Conservation (phyloP, 768 basidiomycete genomes). For the Rhodotorula diobovata region DNA sequence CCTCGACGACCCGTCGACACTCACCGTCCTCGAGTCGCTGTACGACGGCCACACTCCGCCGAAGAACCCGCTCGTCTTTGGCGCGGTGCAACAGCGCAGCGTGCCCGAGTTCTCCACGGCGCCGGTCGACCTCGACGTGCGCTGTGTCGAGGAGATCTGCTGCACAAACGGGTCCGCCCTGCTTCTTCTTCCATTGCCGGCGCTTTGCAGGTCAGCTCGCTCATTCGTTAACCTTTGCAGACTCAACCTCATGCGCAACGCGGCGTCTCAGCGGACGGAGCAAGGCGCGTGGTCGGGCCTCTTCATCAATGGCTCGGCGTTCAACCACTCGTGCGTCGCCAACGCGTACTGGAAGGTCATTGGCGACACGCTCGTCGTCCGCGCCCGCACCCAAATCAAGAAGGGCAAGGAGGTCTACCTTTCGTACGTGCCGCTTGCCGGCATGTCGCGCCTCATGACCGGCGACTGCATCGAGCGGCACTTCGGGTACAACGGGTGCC, state of each 20-base stretch:
- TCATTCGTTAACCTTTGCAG: too few relatives aligned
- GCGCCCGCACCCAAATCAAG: conserved; percentile 40
- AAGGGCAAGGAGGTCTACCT: conserved; percentile 44
- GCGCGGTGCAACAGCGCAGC: not conserved
- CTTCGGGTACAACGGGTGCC: too few relatives aligned
- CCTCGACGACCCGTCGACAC: conserved; percentile 1
- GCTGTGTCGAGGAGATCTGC: conserved; percentile 43
- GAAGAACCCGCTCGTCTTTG: not conserved
- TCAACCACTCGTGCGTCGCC: conserved; percentile 48
- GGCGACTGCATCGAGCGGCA: too few relatives aligned
- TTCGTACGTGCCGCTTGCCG: conserved; percentile 14
- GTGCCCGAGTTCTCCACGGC: conserved; percentile 2
- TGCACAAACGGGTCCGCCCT: conserved; percentile 42
- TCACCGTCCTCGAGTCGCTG: not conserved
- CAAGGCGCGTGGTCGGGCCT: conserved; percentile 16
- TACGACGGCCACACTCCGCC: not conserved
- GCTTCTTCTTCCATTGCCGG: not conserved
- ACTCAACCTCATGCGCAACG: too few relatives aligned
- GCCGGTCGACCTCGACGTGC: conserved; percentile 40
- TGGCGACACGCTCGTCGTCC: conserved; percentile 47
- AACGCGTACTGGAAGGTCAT: conserved; percentile 42
- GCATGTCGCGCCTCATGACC: too few relatives aligned
- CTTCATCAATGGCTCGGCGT: conserved; percentile 45
- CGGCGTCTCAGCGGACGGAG: too few relatives aligned
- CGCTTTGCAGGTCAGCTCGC: not conserved